A percentile compares a stretch with the other conserved stretches of the same genome.
phyloP scores from a whole-genome alignment of 306 rosid genomes.

The Sechiopsis laciniata region DNA sequence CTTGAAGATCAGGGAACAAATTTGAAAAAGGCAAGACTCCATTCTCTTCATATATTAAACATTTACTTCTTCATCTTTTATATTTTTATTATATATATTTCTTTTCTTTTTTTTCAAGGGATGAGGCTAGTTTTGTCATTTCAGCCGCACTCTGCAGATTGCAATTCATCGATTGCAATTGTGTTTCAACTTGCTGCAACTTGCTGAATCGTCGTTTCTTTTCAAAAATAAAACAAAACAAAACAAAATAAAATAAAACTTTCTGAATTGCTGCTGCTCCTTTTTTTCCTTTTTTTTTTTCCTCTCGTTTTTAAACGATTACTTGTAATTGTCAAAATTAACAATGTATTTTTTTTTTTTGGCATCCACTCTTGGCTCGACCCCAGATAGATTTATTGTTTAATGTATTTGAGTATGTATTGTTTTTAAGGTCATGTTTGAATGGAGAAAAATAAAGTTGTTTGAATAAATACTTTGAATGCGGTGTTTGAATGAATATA shows the following conservation, averaged over 20 bases:
- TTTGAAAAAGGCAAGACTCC: slow-evolving; percentile 10
- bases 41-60: background rate
- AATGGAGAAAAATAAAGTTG: too few relatives aligned
- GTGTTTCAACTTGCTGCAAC: slow-evolving; percentile 13
- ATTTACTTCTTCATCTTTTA: background rate
- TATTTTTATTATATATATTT: background rate
- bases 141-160: slow-evolving; percentile 16
- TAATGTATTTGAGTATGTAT: background rate
- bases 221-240: too few relatives aligned
- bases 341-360: slow-evolving; percentile 2
- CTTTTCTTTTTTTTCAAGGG: background rate
- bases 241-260: too few relatives aligned
- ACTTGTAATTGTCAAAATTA: slow-evolving; percentile 14
- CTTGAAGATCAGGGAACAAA: background rate
- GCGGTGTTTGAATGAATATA: too few relatives aligned
- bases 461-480: too few relatives aligned
- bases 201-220: too few relatives aligned
- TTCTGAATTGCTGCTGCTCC: background rate
- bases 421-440: too few relatives aligned
- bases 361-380: background rate
- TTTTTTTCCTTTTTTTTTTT: background rate
- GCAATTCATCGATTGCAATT: slow-evolving; percentile 9
- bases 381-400: background rate
- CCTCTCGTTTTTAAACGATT: background rate
- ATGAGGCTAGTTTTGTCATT: slow-evolving; percentile 15